Base-by-base conservation (phyloP, 305 asterid species). In the Andrographis paniculata region DNA sequence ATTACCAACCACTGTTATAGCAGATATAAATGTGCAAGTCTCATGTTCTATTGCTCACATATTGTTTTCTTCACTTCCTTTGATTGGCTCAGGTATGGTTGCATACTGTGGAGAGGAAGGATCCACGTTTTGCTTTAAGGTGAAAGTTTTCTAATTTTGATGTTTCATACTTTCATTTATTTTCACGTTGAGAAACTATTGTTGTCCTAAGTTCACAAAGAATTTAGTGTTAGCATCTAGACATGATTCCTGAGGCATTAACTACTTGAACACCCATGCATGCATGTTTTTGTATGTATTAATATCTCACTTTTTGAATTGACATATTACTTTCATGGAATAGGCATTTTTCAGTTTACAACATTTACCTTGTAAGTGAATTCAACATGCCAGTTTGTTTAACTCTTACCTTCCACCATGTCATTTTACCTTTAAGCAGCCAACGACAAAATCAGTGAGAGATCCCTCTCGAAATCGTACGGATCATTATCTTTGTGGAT, bases 71-170 rank as follows among this genome's bases (percentile, higher is more conserved):
- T 46, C 50, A 50, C 14, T 11, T 48, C 30, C n/a, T n/a, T n/a
- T n/a, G n/a, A 61, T 60, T 49, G 45, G 48, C 44, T 42, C 45
- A 89, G 98, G 96, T 50, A 53, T 65, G 82, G 84, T 75, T 65
- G 99, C 95, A 57, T 91, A 86, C 53, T 91, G 96, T 49, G 73
- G 84, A 41, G 94, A 74, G 53, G 96, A 86, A 36, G 96, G 99
- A 64, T 71, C 68, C 41, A 66, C 82, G 58, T 52, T 60, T 59
- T 76, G 74, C 80, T 91, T 91, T 71, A 86, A 77, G 95, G 95
- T 84, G 53, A 68, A 54, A 37, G 3, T 54, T 40, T 21, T 0
- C 33, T 27, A 5, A 27, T 27, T 27, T 27, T 5, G 0, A 5
- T 21, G 17, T 20, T 49, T 49, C 4, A 17, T 39, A 21, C 28